phyloP scores from a whole-genome alignment of 768 basidiomycete genomes.

The Peribolospora baueri region DNA sequence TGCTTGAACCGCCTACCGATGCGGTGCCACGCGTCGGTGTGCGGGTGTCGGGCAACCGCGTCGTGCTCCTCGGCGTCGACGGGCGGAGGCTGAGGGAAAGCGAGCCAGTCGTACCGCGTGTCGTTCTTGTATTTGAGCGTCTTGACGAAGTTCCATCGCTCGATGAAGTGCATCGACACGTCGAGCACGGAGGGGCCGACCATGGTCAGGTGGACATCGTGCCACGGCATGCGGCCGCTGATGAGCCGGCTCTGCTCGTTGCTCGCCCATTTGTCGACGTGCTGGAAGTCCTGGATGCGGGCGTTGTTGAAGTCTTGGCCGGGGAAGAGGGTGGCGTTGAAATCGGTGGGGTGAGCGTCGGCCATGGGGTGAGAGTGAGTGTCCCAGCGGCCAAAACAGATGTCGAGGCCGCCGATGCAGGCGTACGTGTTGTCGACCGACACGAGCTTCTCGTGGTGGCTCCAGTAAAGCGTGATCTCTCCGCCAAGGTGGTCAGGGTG shows the following conservation, averaged over 20 bases:
- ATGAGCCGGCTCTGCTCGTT: slow-evolving; percentile 9
- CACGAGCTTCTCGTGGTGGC: slow-evolving; percentile 59
- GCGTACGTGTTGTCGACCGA: slow-evolving; percentile 57
- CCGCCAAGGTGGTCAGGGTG: slow-evolving; percentile 57
- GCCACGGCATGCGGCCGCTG: slow-evolving; percentile 12
- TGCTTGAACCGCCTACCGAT: slow-evolving; percentile 39
- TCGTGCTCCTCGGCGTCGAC: slow-evolving; percentile 26
- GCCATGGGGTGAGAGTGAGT: slow-evolving; percentile 63
- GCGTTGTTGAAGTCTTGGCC: slow-evolving; percentile 89
- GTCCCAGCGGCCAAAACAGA: slow-evolving; percentile 96
- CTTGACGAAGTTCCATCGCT: slow-evolving; percentile 47
- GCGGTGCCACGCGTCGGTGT: slow-evolving; percentile 34
- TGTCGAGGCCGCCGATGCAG: slow-evolving; percentile 77
- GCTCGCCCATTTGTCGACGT: slow-evolving; percentile 31
- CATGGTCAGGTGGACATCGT: slow-evolving; percentile 54
- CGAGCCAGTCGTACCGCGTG: slow-evolving; percentile 36
- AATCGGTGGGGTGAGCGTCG: slow-evolving; percentile 75
- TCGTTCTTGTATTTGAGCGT: slow-evolving; percentile 17
- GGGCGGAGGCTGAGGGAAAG: slow-evolving; percentile 36
- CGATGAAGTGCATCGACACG: slow-evolving; percentile 74
- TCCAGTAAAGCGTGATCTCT: slow-evolving; percentile 29
- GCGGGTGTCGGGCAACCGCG: slow-evolving; percentile 45
- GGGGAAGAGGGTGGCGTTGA: slow-evolving; percentile 58
- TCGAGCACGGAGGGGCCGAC: slow-evolving; percentile 64
- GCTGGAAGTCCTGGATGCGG: slow-evolving; percentile 56